Conservation (phyloP, 805 yeast genomes). For the Saccharomycopsis oosterbeekiorum region DNA sequence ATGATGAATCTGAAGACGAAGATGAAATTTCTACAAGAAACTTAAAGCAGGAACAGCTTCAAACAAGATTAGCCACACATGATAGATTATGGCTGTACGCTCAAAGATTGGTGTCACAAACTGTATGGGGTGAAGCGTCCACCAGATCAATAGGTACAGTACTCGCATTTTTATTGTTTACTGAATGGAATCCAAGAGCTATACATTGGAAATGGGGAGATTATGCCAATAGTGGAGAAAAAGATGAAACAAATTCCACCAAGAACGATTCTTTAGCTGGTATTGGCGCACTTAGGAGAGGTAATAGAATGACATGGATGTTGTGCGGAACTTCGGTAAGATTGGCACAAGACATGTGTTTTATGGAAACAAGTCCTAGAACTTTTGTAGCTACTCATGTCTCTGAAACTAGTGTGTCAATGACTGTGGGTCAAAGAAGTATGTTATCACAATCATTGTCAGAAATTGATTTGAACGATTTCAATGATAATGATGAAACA, state of each 20-base stretch:
- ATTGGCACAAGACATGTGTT: conserved; percentile 77
- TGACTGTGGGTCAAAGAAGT: conserved; percentile 70
- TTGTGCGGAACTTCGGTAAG: conserved; percentile 80
- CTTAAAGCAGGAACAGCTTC: not conserved
- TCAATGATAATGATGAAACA: conserved; percentile 22
- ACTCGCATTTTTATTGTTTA: conserved; percentile 69
- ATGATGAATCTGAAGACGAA: not conserved
- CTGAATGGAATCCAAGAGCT: conserved; percentile 95
- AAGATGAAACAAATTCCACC: conserved; percentile 2
- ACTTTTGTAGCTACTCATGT: conserved; percentile 77
- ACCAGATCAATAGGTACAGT: conserved; percentile 82
- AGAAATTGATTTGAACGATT: conserved; percentile 49
- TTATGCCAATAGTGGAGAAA: conserved; percentile 48
- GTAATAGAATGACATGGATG: conserved; percentile 92
- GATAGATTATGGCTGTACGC: conserved; percentile 78
- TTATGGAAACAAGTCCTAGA: conserved; percentile 62
- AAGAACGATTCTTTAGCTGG: conserved; percentile 47
- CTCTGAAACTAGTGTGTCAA: conserved; percentile 73
- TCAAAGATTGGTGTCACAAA: conserved; percentile 69
- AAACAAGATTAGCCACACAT: conserved; percentile 50
- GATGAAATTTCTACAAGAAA: not conserved
- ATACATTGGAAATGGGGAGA: conserved; percentile 84
- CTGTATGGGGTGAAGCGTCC: conserved; percentile 91
- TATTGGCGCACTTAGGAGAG: conserved; percentile 72
- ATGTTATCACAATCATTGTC: conserved; percentile 65